Evolutionary conservation across 2,329 filamentous ascomycete species (phyloP), one percentile per base, ranked within the genome.

Genomic region (Fusarium tricinctum): DNA sequence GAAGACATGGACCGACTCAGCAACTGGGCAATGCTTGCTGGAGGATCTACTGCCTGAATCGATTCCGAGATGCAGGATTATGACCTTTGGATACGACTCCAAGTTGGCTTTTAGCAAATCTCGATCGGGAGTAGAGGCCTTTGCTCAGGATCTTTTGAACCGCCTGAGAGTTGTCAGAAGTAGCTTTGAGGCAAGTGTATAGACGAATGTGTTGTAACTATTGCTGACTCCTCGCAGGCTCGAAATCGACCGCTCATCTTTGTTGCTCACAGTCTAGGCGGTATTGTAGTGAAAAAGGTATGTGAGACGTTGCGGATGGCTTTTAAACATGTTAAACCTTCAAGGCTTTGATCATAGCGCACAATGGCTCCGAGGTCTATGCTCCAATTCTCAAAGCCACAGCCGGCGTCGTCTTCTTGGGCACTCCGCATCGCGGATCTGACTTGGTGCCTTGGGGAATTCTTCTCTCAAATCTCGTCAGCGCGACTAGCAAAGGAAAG

Each of bases 81-180:
- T 49, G 47, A 49, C 33, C 2, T 49, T 49, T 14, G 47, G 47
- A 17, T 49, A 49, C 8, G 47, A 49, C 32, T 49, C 47, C 17
- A 38, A 22, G 6, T 8, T 49, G 8, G 20, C 23, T 14, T 39
- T 49, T 15, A 33, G 47, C 3, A 49, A 49, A 23, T 49, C 47
- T 39, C 47, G 22, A 2, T 49, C 47, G 2, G 30, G 33, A 19
- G 32, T 48, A 8, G 15, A 33, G 4, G 32, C 30, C 3, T 48
- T 35, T 33, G 46, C 46, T 17, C 20, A 17, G 12, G 46, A 48
- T 48, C 32, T 48, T 2, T 22, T 33, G 15, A 48, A 35, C 13
- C 46, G 46, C 5, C 46, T 48, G 20, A 33, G 32, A 3, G 17
- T 23, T 23, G 23, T 23, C 23, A 23, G 23, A 23, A 23, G 23